A percentile compares a stretch with the other conserved stretches of the same genome.
phyloP scores from a whole-genome alignment of 176 grass and related monocot species.

The Musa beccarii region DNA sequence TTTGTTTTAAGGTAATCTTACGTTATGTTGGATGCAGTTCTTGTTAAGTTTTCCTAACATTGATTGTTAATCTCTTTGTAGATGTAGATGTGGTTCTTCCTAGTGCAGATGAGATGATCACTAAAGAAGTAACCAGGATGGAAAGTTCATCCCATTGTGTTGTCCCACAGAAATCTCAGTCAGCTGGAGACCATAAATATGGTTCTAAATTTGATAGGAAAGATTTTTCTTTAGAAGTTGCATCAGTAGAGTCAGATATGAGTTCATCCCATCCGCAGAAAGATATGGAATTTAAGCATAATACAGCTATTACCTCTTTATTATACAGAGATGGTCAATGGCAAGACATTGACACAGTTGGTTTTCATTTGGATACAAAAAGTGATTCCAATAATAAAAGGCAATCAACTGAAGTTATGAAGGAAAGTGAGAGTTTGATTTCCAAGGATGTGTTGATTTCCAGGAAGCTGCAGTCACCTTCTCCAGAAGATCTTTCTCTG shows the following conservation, averaged over 20 bases:
- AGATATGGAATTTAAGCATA: conserved; percentile 11
- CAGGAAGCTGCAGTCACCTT: conserved; percentile 37
- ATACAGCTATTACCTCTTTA: background rate
- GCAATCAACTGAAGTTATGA: conserved; percentile 33
- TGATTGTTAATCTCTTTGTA: conserved; percentile 9
- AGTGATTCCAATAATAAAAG: conserved; percentile 25
- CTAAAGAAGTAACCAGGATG: conserved; percentile 29
- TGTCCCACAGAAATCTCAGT: conserved; percentile 59
- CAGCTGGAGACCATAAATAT: conserved; percentile 38
- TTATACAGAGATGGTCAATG: conserved; percentile 11
- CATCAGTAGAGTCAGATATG: conserved; percentile 3
- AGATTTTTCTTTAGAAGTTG: conserved; percentile 7
- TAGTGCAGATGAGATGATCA: conserved; percentile 33
- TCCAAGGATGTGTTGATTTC: conserved; percentile 6
- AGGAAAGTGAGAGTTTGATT: conserved; percentile 37
- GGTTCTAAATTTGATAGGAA: conserved; percentile 19
- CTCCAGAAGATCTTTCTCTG: conserved; percentile 77
- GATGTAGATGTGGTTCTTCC: conserved; percentile 37
- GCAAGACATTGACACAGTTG: conserved; percentile 10
- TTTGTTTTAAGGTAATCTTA: background rate
- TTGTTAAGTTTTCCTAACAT: background rate
- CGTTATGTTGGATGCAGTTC: background rate
- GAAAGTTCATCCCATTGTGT: conserved; percentile 39
- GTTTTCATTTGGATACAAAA: conserved; percentile 12
- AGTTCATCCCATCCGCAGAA: conserved; percentile 3